These are phyloP conservation scores for Dendrobium officinale DNA, from an alignment of 106 monocot genomes.

Conservation along the genomic window DNA sequence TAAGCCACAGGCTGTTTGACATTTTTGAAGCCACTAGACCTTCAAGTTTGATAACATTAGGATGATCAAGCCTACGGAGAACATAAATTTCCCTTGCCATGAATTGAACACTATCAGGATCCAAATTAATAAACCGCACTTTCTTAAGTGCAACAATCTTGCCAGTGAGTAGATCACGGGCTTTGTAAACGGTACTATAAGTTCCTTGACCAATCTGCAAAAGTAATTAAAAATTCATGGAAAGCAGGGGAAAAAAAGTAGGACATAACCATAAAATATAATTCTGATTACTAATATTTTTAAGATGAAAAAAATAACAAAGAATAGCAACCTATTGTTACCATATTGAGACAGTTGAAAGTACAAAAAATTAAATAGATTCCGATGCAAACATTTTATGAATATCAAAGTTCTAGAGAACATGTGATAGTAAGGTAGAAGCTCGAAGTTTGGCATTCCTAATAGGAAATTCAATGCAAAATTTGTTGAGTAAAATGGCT, in stretches of 20 bases:
- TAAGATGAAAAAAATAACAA: not conserved
- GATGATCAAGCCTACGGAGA: slow-evolving; percentile 59
- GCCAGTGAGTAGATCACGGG: slow-evolving; percentile 56
- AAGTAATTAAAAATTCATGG: not conserved
- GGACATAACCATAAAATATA: not conserved
- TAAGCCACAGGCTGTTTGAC: slow-evolving; percentile 55
- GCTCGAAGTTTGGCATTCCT: too few species aligned
- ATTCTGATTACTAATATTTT: not conserved
- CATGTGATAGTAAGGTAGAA: too few species aligned
- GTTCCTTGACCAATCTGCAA: slow-evolving; percentile 78
- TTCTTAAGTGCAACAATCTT: slow-evolving; percentile 65
- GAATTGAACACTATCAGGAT: slow-evolving; percentile 65
- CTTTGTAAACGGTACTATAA: slow-evolving; percentile 66
- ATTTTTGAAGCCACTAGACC: slow-evolving; percentile 52
- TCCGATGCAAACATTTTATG: too few species aligned
- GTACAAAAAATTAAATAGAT: not conserved
- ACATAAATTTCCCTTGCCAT: slow-evolving; percentile 80
- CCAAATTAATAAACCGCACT: slow-evolving; percentile 64
- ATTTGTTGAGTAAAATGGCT: too few species aligned
- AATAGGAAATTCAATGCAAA: too few species aligned
- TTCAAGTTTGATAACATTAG: slow-evolving; percentile 65
- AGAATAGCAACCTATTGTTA: not conserved
- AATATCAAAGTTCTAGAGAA: too few species aligned
- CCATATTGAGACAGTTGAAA: not conserved
- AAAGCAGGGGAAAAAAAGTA: not conserved